Percentiles rank a stretch among this genome's conserved stretches.
phyloP scores from a whole-genome alignment of 805 yeast genomes.

The Lachancea thermotolerans region DNA sequence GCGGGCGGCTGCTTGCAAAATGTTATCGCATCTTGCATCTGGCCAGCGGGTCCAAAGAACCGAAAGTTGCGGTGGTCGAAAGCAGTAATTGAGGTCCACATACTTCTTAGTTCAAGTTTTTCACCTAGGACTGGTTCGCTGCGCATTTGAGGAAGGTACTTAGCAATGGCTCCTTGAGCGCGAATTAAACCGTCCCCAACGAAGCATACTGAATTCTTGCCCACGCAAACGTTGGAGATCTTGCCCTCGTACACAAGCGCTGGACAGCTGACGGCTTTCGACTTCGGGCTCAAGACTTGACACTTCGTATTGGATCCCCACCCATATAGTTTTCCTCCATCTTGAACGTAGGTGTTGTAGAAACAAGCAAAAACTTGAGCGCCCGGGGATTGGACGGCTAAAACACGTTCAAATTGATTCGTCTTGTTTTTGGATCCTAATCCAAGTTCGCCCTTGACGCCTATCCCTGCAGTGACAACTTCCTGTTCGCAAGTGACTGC shows the following conservation, averaged over 20 bases:
- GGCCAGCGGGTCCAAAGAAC: conserved; percentile 56
- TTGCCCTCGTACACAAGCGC: conserved; percentile 12
- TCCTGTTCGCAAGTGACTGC: conserved; percentile 37
- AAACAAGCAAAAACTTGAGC: conserved; percentile 34
- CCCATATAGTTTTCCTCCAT: conserved; percentile 47
- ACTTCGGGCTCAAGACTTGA: conserved; percentile 33
- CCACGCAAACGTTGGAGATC: conserved; percentile 21
- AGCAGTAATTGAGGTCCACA: conserved; percentile 77
- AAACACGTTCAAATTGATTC: conserved; percentile 7
- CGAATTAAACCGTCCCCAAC: conserved; percentile 10
- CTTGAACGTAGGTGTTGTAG: conserved; percentile 63
- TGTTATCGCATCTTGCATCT: conserved; percentile 29
- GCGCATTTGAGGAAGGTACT: conserved; percentile 15
- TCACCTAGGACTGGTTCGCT: conserved; percentile 10
- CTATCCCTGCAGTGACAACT: conserved; percentile 54
- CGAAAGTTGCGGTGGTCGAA: conserved; percentile 47
- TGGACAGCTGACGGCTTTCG: conserved; percentile 15
- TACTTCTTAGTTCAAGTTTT: conserved; percentile 24
- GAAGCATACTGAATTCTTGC: conserved; percentile 24
- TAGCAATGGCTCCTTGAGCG: conserved; percentile 12
- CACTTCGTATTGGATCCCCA: conserved; percentile 49
- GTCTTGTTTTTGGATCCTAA: conserved; percentile 26
- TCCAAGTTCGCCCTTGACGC: conserved; percentile 73
- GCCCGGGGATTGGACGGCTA: conserved; percentile 10
- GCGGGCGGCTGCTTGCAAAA: conserved; percentile 18